Evolutionary conservation across 352 stramenopile genomes (phyloP).

Genomic region (Globisporangium cederbergense): DNA sequence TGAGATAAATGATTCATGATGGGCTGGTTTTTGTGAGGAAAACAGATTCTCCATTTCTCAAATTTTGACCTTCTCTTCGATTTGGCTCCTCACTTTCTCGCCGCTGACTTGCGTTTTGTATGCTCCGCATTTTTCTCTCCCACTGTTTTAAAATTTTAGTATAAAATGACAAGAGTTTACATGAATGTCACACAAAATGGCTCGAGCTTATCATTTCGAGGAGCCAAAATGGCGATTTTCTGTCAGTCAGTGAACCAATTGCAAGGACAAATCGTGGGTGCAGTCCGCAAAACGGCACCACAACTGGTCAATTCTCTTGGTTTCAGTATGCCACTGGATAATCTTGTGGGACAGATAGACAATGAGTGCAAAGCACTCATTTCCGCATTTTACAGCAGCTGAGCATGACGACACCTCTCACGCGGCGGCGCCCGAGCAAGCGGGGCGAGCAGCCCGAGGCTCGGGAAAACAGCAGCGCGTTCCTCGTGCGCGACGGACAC

Average conservation of each 20-base stretch:
- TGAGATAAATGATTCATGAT: conserved; percentile 1
- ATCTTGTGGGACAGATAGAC: neutral
- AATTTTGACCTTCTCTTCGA: neutral
- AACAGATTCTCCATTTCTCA: neutral
- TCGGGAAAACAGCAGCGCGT: conserved; percentile 3
- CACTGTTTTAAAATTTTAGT: neutral
- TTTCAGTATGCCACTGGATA: neutral
- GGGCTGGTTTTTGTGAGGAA: neutral
- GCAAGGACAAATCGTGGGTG: too few species aligned
- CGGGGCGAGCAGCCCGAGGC: neutral
- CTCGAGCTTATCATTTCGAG: neutral
- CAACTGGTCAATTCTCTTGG: neutral
- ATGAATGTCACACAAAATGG: neutral
- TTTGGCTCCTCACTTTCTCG: neutral
- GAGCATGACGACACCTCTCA: conserved; percentile 8
- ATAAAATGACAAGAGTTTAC: neutral
- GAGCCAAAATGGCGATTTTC: neutral
- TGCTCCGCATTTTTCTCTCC: neutral
- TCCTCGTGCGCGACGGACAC: conserved; percentile 27
- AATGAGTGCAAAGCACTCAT: neutral
- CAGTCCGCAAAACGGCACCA: neutral
- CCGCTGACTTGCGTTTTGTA: neutral
- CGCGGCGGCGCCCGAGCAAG: conserved; percentile 13
- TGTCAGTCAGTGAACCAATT: neutral
- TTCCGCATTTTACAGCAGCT: neutral